Base-by-base conservation (phyloP, 2,329 filamentous ascomycete genomes). In the Apiospora arundinis region DNA sequence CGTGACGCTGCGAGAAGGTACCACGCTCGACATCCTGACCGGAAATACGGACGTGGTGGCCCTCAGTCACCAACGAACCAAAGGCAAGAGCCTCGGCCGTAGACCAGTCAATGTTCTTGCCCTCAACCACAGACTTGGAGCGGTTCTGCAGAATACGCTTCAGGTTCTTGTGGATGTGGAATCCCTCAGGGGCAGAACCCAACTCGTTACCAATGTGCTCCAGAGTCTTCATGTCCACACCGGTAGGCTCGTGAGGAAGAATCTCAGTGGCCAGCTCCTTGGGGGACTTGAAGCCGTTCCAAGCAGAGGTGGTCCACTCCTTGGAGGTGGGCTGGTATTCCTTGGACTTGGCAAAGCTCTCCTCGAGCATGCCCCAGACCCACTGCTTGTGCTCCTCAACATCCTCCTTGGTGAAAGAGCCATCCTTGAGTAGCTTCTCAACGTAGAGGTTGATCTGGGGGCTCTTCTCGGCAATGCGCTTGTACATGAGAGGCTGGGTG, bases 401-500 rank as follows among this genome's bases (percentile, higher is more conserved):
- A 81, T 99, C 96, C 78, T 96, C 95, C 86, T 97, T 95, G 76
- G 94, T 97, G 85, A 99, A 99, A 70, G 93, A 97, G 77, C 95
- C 94, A 80, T 98, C 95, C 74, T 94, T 88, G 60, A 98, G 87
- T 70, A 99, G 91, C 87, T 97, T 93, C 80, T 97, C 90, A 76
- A 96, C 90, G 81, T 99, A 99, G 79, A 94, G 93, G 80, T 97
- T 92, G 72, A 99, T 91, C 81, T 96, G 93, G 65, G 92, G 91
- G 75, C 92, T 89, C 82, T 98, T 94, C 72, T 92, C 88, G 76
- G 91, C 90, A 81, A 99, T 98, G 79, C 93, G 93, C 91, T 98
- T 98, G 90, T 99, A 99, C 96, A 99, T 99, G 77, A 98, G 86
- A 52, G 96, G 96, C 83, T 99, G 96, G n/a, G 96, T 99, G 88